phyloP scores from a whole-genome alignment of 2,329 filamentous ascomycete genomes.

The Pyrenophora teres region DNA sequence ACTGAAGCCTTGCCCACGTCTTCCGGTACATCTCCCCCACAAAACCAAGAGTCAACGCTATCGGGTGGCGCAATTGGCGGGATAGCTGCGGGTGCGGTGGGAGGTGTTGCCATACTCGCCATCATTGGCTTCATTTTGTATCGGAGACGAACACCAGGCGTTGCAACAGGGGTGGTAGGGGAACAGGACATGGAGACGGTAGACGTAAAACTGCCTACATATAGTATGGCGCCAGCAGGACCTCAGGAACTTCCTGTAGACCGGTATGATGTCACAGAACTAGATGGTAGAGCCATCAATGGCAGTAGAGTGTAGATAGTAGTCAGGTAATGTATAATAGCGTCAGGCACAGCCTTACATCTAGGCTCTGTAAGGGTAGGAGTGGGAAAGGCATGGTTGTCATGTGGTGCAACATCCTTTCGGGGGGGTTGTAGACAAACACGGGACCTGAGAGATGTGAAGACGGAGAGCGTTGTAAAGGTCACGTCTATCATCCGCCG shows the following conservation, averaged over 20 bases:
- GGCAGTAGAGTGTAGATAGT: not conserved
- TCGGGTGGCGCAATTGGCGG: slow-evolving; percentile 24
- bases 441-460: too few species aligned
- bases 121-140: slow-evolving; percentile 19
- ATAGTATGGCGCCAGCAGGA: slow-evolving; percentile 7
- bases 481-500: too few species aligned
- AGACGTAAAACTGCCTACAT: slow-evolving; percentile 6
- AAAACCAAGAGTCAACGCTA: slow-evolving; percentile 6
- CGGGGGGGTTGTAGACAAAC: too few species aligned
- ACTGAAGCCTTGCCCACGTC: slow-evolving; percentile 6
- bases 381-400: too few species aligned
- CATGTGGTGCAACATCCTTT: too few species aligned
- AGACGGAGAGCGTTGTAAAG: too few species aligned
- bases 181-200: slow-evolving; percentile 9
- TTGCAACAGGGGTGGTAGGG: not conserved
- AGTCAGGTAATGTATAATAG: too few species aligned
- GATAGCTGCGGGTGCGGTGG: slow-evolving; percentile 22
- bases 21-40: slow-evolving; percentile 4
- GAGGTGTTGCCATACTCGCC: slow-evolving; percentile 17
- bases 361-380: too few species aligned
- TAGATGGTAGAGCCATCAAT: slow-evolving; percentile 10
- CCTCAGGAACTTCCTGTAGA: slow-evolving; percentile 15
- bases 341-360: too few species aligned
- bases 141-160: slow-evolving; percentile 9
- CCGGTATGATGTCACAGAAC: slow-evolving; percentile 8